Evolutionary conservation across 1,139 yeast species (phyloP), one percentile per base, ranked within the genome.

Genomic region (Lodderomyces metapsilosis): DNA sequence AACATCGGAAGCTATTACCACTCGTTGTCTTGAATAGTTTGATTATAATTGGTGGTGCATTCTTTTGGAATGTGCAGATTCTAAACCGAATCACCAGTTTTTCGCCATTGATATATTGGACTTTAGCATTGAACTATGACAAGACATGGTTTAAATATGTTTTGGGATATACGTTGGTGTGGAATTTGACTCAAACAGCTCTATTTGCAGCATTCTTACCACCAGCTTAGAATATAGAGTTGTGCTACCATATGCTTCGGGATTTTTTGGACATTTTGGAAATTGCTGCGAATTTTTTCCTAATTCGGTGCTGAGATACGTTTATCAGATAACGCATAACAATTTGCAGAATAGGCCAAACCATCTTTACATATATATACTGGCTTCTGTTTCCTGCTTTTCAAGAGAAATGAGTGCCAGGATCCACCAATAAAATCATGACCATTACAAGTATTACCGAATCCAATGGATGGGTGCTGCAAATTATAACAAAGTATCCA

Each of bases 31-130:
- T 79, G 2, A 62, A 77, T 16, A 40, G 53, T 0, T 52, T 74
- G 0, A 66, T 83, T 44, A 46, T 82, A 3, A 38, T 78, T 4
- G 66, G 84, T 4, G 80, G 84, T 4, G 40, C 82, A 2, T 64
- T 80, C 38, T 70, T 82, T 49, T 85, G 94, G 79, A 92, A 92
- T 58, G 86, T 84, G 31, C 98, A 92, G 61, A 88, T 91, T 34
- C 69, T 91, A 44, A 88, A 87, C 37, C 71, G 98, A 40, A 76
- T 91, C 4, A 78, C 84, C 7, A 76, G 94, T 7, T 88, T 88
- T 52, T 60, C 86, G 36, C 97, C 97, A 0, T 57, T 86, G 7
- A 75, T 80, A 42, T 76, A 80, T 53, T 88, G 95, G 96, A 84
- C 77, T 49, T 58, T 84, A 25, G 82, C 51, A 4, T 21, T 28